A percentile compares a stretch with the other conserved stretches of the same genome.
These are phyloP conservation scores for Arthrobotrys sinensis DNA, from an alignment of 2,329 filamentous ascomycete species.

Conservation along the genomic window DNA sequence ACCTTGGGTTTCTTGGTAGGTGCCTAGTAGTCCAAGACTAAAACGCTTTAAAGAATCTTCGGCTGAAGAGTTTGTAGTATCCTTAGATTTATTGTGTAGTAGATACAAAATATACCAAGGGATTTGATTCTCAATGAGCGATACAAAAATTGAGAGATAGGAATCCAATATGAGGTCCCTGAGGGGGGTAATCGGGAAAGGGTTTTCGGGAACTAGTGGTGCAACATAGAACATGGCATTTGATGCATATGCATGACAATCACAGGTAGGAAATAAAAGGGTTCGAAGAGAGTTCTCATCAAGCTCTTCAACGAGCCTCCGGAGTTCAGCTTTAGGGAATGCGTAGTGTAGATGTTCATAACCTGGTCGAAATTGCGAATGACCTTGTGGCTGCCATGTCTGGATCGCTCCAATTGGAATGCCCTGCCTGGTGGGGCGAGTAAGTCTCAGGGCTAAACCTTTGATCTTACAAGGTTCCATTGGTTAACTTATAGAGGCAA, in stretches of 20 bases:
- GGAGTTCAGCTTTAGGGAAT: not conserved
- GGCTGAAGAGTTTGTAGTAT: not conserved
- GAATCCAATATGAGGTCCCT: not conserved
- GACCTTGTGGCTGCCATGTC: conserved; percentile 1
- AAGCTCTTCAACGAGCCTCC: not conserved
- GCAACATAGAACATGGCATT: not conserved
- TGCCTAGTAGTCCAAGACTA: not conserved
- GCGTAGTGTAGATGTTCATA: not conserved
- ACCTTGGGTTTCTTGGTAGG: not conserved
- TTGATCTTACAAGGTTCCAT: not conserved
- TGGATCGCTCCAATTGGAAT: not conserved
- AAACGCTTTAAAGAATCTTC: not conserved
- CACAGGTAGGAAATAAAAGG: conserved; percentile 9
- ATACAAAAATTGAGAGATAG: conserved; percentile 3
- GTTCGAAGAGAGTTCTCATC: not conserved
- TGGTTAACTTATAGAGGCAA: not conserved
- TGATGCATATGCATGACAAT: not conserved
- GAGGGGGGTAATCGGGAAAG: not conserved
- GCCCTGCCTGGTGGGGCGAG: not conserved
- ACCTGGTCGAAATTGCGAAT: too few species aligned
- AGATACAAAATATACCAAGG: conserved; percentile 17
- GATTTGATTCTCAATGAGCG: not conserved
- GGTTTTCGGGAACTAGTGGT: too few species aligned
- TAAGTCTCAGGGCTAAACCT: not conserved
- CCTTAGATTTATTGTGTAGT: not conserved